Percentiles rank a stretch among this genome's conserved stretches.
phyloP scores from a whole-genome alignment of 2,329 filamentous ascomycete genomes.

The Cytospora schulzeri region DNA sequence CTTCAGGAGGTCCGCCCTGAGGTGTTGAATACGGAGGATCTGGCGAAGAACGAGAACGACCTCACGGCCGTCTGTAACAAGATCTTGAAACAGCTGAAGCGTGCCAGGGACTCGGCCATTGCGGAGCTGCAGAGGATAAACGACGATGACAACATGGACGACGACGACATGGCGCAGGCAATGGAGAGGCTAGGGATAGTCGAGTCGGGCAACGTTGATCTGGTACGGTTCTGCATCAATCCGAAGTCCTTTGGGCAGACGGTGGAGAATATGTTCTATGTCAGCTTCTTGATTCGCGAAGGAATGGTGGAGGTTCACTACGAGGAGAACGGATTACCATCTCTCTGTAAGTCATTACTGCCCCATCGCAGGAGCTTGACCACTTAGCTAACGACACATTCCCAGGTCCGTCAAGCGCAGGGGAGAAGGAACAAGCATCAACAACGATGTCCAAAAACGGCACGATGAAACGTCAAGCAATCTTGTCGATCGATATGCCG shows the following conservation, averaged over 20 bases:
- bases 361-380: not conserved
- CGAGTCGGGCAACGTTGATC: constrained; percentile 69
- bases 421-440: constrained; percentile 45
- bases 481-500: constrained; percentile 83
- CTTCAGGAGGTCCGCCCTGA: constrained; percentile 74
- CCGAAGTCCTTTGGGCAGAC: constrained; percentile 90
- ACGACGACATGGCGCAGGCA: constrained; percentile 50
- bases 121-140: constrained; percentile 45
- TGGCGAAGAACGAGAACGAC: constrained; percentile 76
- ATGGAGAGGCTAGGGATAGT: constrained; percentile 69
- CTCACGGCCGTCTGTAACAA: constrained; percentile 76
- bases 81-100: constrained; percentile 65
- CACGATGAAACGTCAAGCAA: constrained; percentile 76
- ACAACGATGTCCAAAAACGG: constrained; percentile 49
- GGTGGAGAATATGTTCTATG: constrained; percentile 95
- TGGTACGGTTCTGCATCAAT: constrained; percentile 89
- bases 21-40: constrained; percentile 72
- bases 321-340: constrained; percentile 75
- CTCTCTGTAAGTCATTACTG: constrained; percentile 65
- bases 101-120: constrained; percentile 51
- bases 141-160: constrained; percentile 49
- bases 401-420: constrained; percentile 11
- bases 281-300: constrained; percentile 91
- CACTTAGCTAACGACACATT: not conserved
- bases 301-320: constrained; percentile 73